These are phyloP conservation scores for Psophocarpus tetragonolobus DNA, from an alignment of 306 rosid genomes.

Conservation along the genomic window DNA sequence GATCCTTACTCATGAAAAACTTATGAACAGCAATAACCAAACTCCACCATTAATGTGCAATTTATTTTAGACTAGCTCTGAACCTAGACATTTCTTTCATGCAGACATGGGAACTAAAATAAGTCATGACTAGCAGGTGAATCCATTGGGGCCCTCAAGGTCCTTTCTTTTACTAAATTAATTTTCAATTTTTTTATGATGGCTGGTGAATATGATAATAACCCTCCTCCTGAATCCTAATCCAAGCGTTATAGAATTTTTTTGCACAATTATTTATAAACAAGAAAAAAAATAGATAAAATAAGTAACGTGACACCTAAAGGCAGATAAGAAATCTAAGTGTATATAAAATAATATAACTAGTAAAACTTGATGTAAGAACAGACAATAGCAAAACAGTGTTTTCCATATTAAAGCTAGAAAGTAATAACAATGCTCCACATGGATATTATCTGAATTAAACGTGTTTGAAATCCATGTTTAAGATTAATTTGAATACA, in stretches of 20 bases:
- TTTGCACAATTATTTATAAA: not conserved
- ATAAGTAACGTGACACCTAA: not conserved
- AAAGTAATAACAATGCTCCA: not conserved
- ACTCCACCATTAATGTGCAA: not conserved
- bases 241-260: not conserved
- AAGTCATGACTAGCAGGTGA: not conserved
- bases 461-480: not conserved
- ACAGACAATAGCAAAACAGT: not conserved
- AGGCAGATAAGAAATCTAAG: not conserved
- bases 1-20: conserved; percentile 15
- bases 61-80: not conserved
- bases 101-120: conserved; percentile 16
- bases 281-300: not conserved
- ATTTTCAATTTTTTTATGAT: not conserved
- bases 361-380: not conserved
- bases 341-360: too few species aligned
- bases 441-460: not conserved
- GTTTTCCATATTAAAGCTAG: not conserved
- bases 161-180: not conserved
- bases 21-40: conserved; percentile 16
- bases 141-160: conserved; percentile 24
- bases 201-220: not conserved
- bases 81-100: not conserved
- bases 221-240: not conserved
- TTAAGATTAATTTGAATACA: not conserved